Evolutionary conservation across 2,329 filamentous ascomycete species (phyloP), one percentile per base, ranked within the genome.

Genomic region (Pseudogymnoascus sp.): DNA sequence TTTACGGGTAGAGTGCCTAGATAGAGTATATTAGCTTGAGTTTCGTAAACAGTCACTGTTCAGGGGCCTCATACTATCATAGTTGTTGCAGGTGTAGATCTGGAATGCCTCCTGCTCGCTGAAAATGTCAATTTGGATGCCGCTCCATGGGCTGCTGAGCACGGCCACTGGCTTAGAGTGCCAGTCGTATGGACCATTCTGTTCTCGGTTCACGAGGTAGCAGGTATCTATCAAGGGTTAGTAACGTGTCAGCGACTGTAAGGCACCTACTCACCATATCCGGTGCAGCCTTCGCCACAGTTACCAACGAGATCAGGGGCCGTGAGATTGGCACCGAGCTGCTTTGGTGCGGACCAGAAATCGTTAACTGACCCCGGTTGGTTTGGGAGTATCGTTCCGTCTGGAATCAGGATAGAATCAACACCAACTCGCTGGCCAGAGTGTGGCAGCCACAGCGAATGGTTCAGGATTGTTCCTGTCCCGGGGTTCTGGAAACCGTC

Each of bases 31-130:
- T 62, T 21, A 60, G 43, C 74, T 35, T 14, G 41, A 68, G 67
- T 23, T 67, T n/a, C 14, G 35, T 7, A 41, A 23, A 76, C 7
- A 79, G 64, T 71, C 45, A 77, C 76, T 61, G 74, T 12, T 55
- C 9, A 55, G n/a, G 49, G n/a, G 45, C 2, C 14, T 55, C 49
- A 33, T 80, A 68, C 90, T 90, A 75, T 96, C 87, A 77, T 90
- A 86, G 21, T 84, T 84, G 69, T 85, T 86, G 80, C 93, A 97
- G 65, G 84, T 87, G 80, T 96, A 97, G 69, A 97, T 82, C 77
- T 97, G 93, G 76, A 96, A 87, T 3, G 91, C 92, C 9, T 89
- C 85, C 78, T 96, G 92, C 77, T 96, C 91, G 6, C 88, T 86
- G 75, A 82, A 90, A 68, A 97, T 79, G 63, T 96, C 89, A 63